A percentile compares a stretch with the other conserved stretches of the same genome.
Conservation (phyloP, 257 asterid species). For the Nicotiana attenuata region DNA sequence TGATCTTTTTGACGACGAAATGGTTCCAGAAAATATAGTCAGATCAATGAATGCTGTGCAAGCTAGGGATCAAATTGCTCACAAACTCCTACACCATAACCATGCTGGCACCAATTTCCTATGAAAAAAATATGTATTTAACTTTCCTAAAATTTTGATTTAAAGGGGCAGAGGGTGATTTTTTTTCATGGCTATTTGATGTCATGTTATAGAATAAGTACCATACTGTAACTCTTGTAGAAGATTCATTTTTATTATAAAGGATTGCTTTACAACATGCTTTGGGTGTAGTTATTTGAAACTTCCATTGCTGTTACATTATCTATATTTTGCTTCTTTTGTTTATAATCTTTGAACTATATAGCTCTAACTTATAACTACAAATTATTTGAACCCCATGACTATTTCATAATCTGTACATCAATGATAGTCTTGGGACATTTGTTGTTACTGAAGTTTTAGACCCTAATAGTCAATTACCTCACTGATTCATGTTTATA, state of each 20-base stretch:
- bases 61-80: constrained; percentile 74
- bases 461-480: too few relatives aligned
- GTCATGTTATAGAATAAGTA: constrained; percentile 24
- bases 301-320: not conserved
- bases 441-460: too few relatives aligned
- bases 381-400: too few relatives aligned
- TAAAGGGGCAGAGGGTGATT: not conserved
- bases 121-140: constrained; percentile 14
- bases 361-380: too few relatives aligned
- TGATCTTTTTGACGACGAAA: constrained; percentile 58
- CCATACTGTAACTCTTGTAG: constrained; percentile 5
- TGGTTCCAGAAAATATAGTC: constrained; percentile 37
- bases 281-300: not conserved
- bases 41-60: constrained; percentile 40
- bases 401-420: too few relatives aligned
- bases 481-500: too few relatives aligned
- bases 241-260: not conserved
- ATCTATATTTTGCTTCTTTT: not conserved
- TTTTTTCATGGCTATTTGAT: constrained; percentile 23
- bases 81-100: constrained; percentile 61
- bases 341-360: not conserved
- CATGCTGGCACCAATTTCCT: constrained; percentile 45
- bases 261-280: not conserved
- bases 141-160: not conserved
- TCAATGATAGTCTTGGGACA: too few relatives aligned